Evolutionary conservation across 129 eudicot species (phyloP).

Genomic region (Apium graveolens): DNA sequence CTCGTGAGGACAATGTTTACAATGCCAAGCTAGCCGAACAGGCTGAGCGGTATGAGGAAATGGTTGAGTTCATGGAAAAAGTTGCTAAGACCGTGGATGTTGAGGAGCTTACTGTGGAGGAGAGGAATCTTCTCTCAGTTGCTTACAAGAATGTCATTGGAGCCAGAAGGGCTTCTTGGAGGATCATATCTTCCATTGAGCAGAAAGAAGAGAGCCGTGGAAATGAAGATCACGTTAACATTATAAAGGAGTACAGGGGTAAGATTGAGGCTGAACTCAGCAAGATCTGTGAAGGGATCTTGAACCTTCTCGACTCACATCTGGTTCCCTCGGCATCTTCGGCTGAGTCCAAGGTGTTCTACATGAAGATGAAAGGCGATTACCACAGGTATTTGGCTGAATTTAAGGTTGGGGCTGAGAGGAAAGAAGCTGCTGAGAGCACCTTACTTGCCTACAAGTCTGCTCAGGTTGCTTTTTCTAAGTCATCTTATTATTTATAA

Average conservation of each 20-base stretch:
- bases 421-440: conserved; percentile 91
- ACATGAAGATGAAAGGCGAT: conserved; percentile 93
- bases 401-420: conserved; percentile 77
- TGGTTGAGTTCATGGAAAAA: conserved; percentile 94
- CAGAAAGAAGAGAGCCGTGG: conserved; percentile 95
- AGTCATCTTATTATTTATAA: neutral
- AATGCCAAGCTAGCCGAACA: conserved; percentile 90
- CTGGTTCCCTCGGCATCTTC: conserved; percentile 75
- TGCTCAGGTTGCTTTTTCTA: conserved; percentile 54
- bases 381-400: conserved; percentile 81
- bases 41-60: conserved; percentile 89
- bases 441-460: conserved; percentile 86
- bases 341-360: conserved; percentile 89
- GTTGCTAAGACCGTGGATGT: conserved; percentile 65
- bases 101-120: conserved; percentile 78
- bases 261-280: conserved; percentile 80
- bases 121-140: conserved; percentile 86
- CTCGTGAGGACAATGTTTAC: conserved; percentile 81
- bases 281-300: conserved; percentile 86
- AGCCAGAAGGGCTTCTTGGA: conserved; percentile 96
- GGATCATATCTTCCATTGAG: conserved; percentile 89
- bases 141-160: conserved; percentile 96
- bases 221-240: conserved; percentile 67
- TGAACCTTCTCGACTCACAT: conserved; percentile 71
- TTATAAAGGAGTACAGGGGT: conserved; percentile 62